Evolutionary conservation across 139 green algal species (phyloP).

Genomic region (Chlorella vulgaris): DNA sequence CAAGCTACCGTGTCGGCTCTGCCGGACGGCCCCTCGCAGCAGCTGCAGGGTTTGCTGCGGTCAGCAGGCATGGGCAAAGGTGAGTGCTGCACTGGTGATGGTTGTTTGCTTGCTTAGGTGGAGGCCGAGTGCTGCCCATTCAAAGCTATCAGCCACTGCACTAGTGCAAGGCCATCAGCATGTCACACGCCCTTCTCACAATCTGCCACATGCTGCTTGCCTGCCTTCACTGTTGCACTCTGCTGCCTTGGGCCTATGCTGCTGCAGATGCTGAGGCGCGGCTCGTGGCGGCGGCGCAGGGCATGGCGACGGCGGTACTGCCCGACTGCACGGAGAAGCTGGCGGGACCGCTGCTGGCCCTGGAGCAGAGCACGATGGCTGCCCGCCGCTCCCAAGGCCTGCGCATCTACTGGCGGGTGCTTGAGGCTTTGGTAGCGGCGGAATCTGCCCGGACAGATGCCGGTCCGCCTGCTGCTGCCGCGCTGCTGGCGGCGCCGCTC

Average conservation of each 20-base stretch:
- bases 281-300: not conserved
- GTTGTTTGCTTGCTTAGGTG: not conserved
- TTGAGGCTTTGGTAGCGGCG: slow-evolving; percentile 5
- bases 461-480: not conserved
- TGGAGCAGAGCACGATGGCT: slow-evolving; percentile 12
- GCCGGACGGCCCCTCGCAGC: not conserved
- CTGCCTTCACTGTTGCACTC: not conserved
- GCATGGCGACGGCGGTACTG: not conserved
- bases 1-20: not conserved
- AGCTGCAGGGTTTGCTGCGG: slow-evolving; percentile 2
- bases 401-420: slow-evolving; percentile 8
- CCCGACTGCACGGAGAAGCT: not conserved
- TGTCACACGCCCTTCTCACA: not conserved
- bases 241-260: not conserved
- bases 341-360: not conserved
- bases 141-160: not conserved
- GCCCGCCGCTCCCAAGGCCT: slow-evolving; percentile 12
- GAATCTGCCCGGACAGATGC: not conserved
- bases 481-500: slow-evolving; percentile 43
- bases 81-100: too few relatives aligned
- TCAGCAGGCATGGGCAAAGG: not conserved
- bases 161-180: not conserved
- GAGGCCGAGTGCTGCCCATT: not conserved
- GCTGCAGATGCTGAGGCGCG: not conserved
- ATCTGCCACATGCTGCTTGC: not conserved